phyloP scores from a whole-genome alignment of 805 yeast species.

The Alloascoidea hylecoeti region DNA sequence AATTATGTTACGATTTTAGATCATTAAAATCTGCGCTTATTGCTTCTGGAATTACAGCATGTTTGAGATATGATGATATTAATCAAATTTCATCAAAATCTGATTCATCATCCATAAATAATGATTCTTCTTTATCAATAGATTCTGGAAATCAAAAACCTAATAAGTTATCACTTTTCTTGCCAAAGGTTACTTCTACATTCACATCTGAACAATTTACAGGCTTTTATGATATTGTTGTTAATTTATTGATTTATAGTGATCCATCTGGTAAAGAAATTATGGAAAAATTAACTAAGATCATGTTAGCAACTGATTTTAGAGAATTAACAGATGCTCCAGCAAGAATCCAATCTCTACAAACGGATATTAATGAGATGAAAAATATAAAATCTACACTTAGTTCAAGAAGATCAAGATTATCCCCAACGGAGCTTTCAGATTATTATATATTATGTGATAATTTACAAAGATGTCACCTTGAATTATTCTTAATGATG shows the following conservation, averaged over 20 bases:
- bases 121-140: conserved; percentile 14
- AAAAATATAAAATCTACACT: conserved; percentile 20
- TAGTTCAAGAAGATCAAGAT: not conserved
- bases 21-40: conserved; percentile 34
- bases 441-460: not conserved
- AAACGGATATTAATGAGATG: conserved; percentile 28
- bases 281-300: conserved; percentile 45
- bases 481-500: not conserved
- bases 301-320: conserved; percentile 58
- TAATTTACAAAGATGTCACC: not conserved
- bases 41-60: conserved; percentile 48
- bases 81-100: conserved; percentile 5
- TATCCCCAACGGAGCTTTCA: not conserved
- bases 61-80: conserved; percentile 45
- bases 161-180: conserved; percentile 41
- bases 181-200: conserved; percentile 53
- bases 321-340: conserved; percentile 39
- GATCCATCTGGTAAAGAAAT: conserved; percentile 55
- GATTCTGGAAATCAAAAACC: conserved; percentile 13
- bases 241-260: conserved; percentile 52
- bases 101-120: conserved; percentile 3
- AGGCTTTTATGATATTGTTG: conserved; percentile 45
- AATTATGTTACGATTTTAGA: conserved; percentile 44
- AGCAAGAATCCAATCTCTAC: conserved; percentile 32
- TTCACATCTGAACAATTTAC: conserved; percentile 67